Base-by-base conservation (phyloP, 2,329 filamentous ascomycete genomes). In the Taxawa tesnikishii region DNA sequence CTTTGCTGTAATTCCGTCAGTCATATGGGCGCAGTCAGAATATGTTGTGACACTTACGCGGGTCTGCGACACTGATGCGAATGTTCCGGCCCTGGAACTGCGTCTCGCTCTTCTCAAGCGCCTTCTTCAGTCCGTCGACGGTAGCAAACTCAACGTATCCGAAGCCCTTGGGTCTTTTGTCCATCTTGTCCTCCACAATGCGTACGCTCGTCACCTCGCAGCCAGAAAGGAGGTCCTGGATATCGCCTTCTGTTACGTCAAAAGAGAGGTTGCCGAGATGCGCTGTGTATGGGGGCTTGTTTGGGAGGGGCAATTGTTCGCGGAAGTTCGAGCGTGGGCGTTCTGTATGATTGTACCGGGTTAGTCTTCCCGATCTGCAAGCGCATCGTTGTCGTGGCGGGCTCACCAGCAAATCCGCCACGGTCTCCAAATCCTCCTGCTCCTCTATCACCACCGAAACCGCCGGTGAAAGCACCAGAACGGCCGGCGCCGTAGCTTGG, bases 241-340 rank as follows among this genome's bases (percentile, higher is more conserved):
- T 79, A 49, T 87, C 80, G 45, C 77, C 80, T 43, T 74, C 72
- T 33, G 83, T 90, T 34, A 87, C 83, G 55, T 98, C 88, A 61
- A 94, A 98, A 30, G 88, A 90, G 39, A 98, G 73, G 56, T 98
- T 98, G 51, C 90, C 90, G 38, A 98, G 70, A 62, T 98, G 90
- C 41, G 87, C 88, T 38, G 90, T 98, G 62, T 76, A 98, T 9
- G 90, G 90, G 38, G 92, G 90, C 63, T 84, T 87, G 42, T 83
- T 80, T 34, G 90, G 90, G 33, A 98, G 73, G 33, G 87, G 87
- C 36, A 84, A 74, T 47, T 78, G 70, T 53, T 94, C 84, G 55
- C 83, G 81, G 19, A 47, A 47, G 35, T 44, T 63, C 23, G 17
- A 21, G 29, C 43, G 46, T 29, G 53, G 52, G 33, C 51, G 50